Evolutionary conservation across 441 rosid species (phyloP).

Genomic region (Populus hybrid): DNA sequence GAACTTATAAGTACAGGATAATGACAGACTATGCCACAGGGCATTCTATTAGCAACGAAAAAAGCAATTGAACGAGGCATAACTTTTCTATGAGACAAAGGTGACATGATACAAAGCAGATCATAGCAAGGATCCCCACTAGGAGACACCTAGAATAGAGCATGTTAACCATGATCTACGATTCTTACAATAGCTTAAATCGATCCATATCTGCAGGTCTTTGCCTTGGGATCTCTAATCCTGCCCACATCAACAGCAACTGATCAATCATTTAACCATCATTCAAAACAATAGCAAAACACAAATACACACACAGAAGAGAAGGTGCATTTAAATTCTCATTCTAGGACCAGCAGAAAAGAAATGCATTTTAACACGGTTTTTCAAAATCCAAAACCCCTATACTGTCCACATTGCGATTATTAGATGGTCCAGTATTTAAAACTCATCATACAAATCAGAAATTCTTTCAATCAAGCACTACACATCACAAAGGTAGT

Average conservation of each 20-base stretch:
- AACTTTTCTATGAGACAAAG: constrained; percentile 44
- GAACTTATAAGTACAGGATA: constrained; percentile 23
- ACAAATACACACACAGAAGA: neutral
- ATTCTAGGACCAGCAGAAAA: neutral
- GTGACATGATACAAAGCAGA: constrained; percentile 46
- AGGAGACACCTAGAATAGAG: constrained; percentile 23
- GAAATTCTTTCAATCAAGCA: too few relatives aligned
- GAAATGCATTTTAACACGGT: neutral
- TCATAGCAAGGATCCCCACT: constrained; percentile 33
- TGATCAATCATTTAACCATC: neutral
- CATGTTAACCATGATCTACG: constrained; percentile 32
- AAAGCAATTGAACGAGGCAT: constrained; percentile 25
- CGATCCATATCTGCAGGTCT: constrained; percentile 24
- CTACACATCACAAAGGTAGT: too few relatives aligned
- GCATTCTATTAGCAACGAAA: constrained; percentile 33
- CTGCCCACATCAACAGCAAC: constrained; percentile 19
- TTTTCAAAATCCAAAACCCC: neutral
- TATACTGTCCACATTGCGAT: too few relatives aligned
- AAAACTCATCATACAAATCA: too few relatives aligned
- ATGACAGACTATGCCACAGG: constrained; percentile 26
- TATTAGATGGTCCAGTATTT: too few relatives aligned
- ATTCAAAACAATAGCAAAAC: neutral
- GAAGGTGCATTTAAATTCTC: neutral
- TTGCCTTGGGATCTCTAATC: constrained; percentile 26
- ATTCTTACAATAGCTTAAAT: constrained; percentile 33